phyloP scores from a whole-genome alignment of 2,329 filamentous ascomycete species.

The Arthrocladium fulminans region DNA sequence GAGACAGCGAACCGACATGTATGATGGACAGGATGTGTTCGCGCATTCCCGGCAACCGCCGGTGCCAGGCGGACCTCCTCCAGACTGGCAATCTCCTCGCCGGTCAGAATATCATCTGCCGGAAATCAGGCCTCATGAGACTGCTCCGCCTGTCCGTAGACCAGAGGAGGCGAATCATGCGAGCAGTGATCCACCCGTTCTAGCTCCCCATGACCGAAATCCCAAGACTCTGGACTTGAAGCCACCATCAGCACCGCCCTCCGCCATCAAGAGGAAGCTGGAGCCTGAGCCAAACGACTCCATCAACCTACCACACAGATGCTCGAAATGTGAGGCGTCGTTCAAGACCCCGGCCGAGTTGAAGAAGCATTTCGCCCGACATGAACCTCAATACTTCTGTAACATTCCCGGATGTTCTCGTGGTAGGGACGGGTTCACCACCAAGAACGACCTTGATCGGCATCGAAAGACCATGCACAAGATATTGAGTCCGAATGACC shows the following conservation, averaged over 20 bases:
- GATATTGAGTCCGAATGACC: conserved; percentile 32
- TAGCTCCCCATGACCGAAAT: conserved; percentile 5
- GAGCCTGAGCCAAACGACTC: conserved; percentile 5
- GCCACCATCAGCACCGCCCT: conserved; percentile 6
- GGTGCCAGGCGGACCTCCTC: neutral
- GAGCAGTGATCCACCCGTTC: neutral
- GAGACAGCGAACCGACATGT: conserved; percentile 8
- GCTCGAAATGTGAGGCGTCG: conserved; percentile 9
- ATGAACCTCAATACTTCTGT: conserved; percentile 61
- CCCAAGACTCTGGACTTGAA: conserved; percentile 7
- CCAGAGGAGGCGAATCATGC: neutral
- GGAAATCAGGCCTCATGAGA: conserved; percentile 9
- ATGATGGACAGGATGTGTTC: conserved; percentile 9
- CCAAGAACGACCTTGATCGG: conserved; percentile 82
- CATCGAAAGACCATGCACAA: conserved; percentile 61
- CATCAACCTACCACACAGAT: conserved; percentile 4
- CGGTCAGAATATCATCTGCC: conserved; percentile 6
- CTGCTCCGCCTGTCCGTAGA: neutral
- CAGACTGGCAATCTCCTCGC: conserved; percentile 6
- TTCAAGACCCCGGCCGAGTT: conserved; percentile 9
- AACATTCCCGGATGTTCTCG: conserved; percentile 48
- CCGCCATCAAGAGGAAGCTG: conserved; percentile 6
- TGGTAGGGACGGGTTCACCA: conserved; percentile 59
- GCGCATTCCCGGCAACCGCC: conserved; percentile 1
- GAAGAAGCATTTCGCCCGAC: conserved; percentile 61